Evolutionary conservation across 1,139 yeast genomes (phyloP).

Genomic region (Blastobotrys buckinghamii): DNA sequence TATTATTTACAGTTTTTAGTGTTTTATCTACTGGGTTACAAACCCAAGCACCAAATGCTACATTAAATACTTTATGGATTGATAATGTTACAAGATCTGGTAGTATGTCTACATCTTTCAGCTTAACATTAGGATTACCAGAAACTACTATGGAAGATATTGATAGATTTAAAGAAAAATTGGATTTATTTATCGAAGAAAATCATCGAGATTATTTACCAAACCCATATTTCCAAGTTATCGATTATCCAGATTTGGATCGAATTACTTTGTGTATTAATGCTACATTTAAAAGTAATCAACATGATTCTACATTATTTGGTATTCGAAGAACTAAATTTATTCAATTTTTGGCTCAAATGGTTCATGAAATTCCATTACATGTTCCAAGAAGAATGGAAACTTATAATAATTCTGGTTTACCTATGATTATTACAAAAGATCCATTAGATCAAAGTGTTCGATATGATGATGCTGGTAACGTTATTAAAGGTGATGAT

Average conservation of each 20-base stretch:
- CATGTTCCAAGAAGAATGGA: slow-evolving; percentile 35
- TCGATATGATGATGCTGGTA: slow-evolving; percentile 2
- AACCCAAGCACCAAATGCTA: slow-evolving; percentile 37
- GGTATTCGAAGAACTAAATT: slow-evolving; percentile 31
- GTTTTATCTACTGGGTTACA: slow-evolving; percentile 28
- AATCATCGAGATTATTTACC: slow-evolving; percentile 36
- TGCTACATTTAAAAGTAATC: slow-evolving; percentile 32
- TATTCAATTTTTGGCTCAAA: slow-evolving; percentile 29
- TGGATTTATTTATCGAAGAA: slow-evolving; percentile 30
- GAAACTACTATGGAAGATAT: slow-evolving; percentile 35
- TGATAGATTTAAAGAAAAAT: slow-evolving; percentile 28
- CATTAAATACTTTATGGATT: slow-evolving; percentile 36
- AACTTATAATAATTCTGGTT: slow-evolving; percentile 31
- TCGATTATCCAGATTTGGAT: slow-evolving; percentile 34
- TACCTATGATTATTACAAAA: slow-evolving; percentile 26
- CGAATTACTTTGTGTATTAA: slow-evolving; percentile 29
- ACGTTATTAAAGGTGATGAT: slow-evolving; percentile 1
- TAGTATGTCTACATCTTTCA: slow-evolving; percentile 28
- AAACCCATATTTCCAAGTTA: slow-evolving; percentile 31
- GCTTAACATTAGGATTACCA: slow-evolving; percentile 32
- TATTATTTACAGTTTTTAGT: slow-evolving; percentile 35
- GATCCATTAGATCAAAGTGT: slow-evolving; percentile 9
- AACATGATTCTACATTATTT: slow-evolving; percentile 31
- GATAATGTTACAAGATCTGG: slow-evolving; percentile 38
- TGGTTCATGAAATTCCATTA: slow-evolving; percentile 32